Conservation (phyloP, 2,329 filamentous ascomycete genomes). For the Nigrospora sphaerica region DNA sequence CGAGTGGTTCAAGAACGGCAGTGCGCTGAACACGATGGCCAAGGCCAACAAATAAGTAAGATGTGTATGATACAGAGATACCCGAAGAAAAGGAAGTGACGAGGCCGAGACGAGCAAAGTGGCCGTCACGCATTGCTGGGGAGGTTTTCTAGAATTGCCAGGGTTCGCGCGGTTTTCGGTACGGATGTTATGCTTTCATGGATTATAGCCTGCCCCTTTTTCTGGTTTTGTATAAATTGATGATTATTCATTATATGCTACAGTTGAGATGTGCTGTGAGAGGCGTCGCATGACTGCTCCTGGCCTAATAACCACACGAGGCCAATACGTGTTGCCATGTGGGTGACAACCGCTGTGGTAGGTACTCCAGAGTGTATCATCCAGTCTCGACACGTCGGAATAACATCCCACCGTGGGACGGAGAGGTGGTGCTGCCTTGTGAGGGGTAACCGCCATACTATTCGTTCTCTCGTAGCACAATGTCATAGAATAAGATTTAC, state of each 20-base stretch:
- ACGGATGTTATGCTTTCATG: conserved; percentile 20
- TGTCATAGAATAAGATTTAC: no score
- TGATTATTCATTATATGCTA: conserved; percentile 16
- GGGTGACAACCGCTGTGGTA: no score
- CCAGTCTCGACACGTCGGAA: no score
- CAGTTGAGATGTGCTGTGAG: neutral
- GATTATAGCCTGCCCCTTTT: conserved; percentile 18
- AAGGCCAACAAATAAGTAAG: conserved; percentile 41
- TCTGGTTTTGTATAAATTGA: conserved; percentile 28
- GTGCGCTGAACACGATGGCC: conserved; percentile 97
- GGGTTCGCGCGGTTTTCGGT: conserved; percentile 23
- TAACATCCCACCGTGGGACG: no score
- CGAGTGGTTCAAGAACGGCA: conserved; percentile 98
- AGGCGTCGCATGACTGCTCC: neutral
- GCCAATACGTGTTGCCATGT: no score
- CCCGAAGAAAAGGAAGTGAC: conserved; percentile 8
- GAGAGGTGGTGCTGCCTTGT: no score
- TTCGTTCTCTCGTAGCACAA: no score
- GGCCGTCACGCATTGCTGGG: conserved; percentile 18
- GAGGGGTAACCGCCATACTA: no score
- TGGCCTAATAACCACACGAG: no score
- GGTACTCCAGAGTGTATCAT: no score
- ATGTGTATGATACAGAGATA: conserved; percentile 3
- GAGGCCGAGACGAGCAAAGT: conserved; percentile 6
- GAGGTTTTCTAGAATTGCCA: conserved; percentile 22